Conservation (phyloP, 768 basidiomycete species). For the Crucibulum laeve region DNA sequence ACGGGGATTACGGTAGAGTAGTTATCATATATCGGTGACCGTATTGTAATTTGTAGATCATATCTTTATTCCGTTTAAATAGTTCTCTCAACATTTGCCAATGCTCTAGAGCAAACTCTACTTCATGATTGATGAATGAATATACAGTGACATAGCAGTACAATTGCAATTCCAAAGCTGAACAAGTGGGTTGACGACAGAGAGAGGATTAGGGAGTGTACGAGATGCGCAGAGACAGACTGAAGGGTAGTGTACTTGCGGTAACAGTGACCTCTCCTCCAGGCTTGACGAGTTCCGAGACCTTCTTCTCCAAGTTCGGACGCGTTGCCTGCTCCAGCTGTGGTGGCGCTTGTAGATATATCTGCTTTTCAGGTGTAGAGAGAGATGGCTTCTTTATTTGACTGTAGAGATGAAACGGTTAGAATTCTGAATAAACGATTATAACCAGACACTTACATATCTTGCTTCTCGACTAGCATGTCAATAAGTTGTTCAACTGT, state of each 20-base stretch:
- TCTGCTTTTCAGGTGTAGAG: conserved; percentile 66
- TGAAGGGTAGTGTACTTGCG: conserved; percentile 86
- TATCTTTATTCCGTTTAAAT: not conserved
- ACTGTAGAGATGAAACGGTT: conserved; percentile 32
- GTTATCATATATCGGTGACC: conserved; percentile 74
- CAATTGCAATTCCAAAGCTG: too few species aligned
- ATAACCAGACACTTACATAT: conserved; percentile 59
- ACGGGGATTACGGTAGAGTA: conserved; percentile 70
- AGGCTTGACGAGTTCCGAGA: conserved; percentile 73
- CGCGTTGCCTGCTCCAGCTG: conserved; percentile 86
- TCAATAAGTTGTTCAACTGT: conserved; percentile 90
- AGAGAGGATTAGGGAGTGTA: conserved; percentile 30
- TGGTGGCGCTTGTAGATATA: conserved; percentile 93
- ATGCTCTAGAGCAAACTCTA: not conserved
- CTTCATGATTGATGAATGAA: too few species aligned
- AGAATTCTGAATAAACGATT: not conserved
- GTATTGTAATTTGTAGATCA: too few species aligned
- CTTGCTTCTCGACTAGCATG: conserved; percentile 79
- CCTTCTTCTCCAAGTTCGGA: conserved; percentile 85
- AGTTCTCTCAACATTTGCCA: not conserved
- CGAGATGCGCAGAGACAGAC: conserved; percentile 60
- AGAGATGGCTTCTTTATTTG: conserved; percentile 97
- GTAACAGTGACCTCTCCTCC: conserved; percentile 86
- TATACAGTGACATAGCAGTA: too few species aligned
- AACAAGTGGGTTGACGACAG: too few species aligned